phyloP scores from a whole-genome alignment of 345 rosid genomes.

The Hibiscus trionum region DNA sequence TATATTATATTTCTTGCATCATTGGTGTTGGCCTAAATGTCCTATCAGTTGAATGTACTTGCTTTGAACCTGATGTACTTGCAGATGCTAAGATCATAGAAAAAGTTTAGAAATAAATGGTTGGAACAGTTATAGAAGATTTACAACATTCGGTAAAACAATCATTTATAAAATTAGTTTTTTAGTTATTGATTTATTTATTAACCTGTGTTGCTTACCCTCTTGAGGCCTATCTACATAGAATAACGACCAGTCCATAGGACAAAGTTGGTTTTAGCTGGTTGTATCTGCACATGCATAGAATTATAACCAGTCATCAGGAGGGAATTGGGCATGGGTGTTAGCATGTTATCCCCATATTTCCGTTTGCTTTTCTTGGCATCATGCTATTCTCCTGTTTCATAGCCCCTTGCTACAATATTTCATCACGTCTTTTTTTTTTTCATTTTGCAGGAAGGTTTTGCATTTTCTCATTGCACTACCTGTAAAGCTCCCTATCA shows the following conservation, averaged over 20 bases:
- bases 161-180: not conserved
- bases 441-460: slow-evolving; percentile 73
- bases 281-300: not conserved
- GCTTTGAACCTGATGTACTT: not conserved
- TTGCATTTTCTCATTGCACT: slow-evolving; percentile 99
- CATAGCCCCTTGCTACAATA: not conserved
- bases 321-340: not conserved
- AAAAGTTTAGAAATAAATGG: not conserved
- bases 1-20: not conserved
- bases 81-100: not conserved
- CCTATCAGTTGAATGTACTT: not conserved
- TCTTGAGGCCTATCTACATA: not conserved
- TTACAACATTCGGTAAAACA: not conserved
- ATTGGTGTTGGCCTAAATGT: not conserved
- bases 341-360: not conserved
- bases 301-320: not conserved
- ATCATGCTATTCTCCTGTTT: not conserved
- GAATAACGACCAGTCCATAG: not conserved
- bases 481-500: slow-evolving; percentile 98
- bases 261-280: not conserved
- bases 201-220: not conserved
- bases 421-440: not conserved
- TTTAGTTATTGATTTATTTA: not conserved
- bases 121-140: not conserved
- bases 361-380: not conserved